Percentiles rank a stretch among this genome's conserved stretches.
Conservation (phyloP, 2,329 filamentous ascomycete species). For the Diaporthe eres region DNA sequence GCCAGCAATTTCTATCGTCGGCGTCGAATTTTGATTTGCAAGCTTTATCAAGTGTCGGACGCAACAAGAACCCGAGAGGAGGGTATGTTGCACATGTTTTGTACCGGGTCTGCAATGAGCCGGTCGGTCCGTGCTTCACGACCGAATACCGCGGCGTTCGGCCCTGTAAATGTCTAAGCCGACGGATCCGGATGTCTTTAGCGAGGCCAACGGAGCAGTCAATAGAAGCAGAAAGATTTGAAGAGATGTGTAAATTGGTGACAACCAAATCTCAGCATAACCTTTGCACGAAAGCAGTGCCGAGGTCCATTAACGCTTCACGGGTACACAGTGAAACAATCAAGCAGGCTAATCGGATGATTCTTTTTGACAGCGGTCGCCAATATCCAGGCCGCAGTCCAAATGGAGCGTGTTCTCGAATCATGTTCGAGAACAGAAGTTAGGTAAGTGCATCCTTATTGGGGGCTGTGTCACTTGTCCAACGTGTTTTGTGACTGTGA, state of each 20-base stretch:
- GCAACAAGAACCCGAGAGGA: background rate
- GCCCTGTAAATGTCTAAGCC: background rate
- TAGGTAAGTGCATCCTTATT: conserved; percentile 1
- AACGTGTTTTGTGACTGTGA: conserved; percentile 8
- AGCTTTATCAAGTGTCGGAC: background rate
- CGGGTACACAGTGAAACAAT: background rate
- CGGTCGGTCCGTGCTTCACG: background rate
- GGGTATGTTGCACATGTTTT: background rate
- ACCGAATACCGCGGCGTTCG: conserved; percentile 13
- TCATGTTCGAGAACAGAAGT: background rate
- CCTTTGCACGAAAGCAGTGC: background rate
- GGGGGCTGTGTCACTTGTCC: conserved; percentile 22
- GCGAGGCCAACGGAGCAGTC: background rate
- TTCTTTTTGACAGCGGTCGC: background rate
- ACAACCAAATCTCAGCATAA: background rate
- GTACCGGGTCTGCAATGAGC: background rate
- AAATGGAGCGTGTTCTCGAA: background rate
- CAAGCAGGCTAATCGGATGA: background rate
- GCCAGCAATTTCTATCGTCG: background rate
- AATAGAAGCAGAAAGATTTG: background rate
- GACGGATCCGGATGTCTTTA: conserved; percentile 1
- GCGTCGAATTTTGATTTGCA: background rate
- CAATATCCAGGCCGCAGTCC: background rate
- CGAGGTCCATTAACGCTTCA: background rate
- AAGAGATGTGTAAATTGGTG: background rate